Conservation (phyloP, 73 alveolate genomes). For the Paramecium biaurelia region DNA sequence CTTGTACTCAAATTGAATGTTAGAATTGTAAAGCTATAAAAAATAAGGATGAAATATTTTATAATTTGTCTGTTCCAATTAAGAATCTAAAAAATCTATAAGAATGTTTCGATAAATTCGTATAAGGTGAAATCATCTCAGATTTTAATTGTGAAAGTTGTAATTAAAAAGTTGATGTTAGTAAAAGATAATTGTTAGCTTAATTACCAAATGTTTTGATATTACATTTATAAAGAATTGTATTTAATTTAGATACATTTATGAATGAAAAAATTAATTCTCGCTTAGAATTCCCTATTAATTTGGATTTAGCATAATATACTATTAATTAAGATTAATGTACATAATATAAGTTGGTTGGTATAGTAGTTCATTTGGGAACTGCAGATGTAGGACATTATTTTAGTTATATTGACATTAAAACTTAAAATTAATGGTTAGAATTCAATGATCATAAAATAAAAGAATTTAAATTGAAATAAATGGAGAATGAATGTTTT, state of each 20-base stretch:
- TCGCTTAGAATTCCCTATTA: conserved; percentile 94
- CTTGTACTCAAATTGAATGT: conserved; percentile 87
- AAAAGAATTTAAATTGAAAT: conserved; percentile 65
- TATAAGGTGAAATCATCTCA: conserved; percentile 85
- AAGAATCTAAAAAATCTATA: conserved; percentile 87
- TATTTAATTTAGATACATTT: conserved; percentile 93
- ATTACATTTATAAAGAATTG: conserved; percentile 92
- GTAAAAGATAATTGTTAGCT: conserved; percentile 85
- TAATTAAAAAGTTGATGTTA: conserved; percentile 87
- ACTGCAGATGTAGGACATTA: conserved; percentile 97
- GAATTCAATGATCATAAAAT: conserved; percentile 89
- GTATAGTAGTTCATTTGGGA: conserved; percentile 95
- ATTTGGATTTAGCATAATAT: conserved; percentile 81
- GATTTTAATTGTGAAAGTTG: conserved; percentile 95
- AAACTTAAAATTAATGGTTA: conserved; percentile 70
- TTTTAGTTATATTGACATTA: conserved; percentile 60
- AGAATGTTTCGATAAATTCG: conserved; percentile 87
- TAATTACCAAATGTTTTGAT: conserved; percentile 95
- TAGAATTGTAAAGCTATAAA: conserved; percentile 80
- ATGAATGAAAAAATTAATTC: conserved; percentile 93
- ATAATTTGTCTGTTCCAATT: conserved; percentile 87
- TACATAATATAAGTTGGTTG: conserved; percentile 83
- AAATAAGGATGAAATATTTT: conserved; percentile 85
- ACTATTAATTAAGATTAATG: conserved; percentile 57
- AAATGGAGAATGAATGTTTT: conserved; percentile 79